Percentiles rank a stretch among this genome's conserved stretches.
Conservation (phyloP, 139 green algal genomes). For the Tetraselmis striata region DNA sequence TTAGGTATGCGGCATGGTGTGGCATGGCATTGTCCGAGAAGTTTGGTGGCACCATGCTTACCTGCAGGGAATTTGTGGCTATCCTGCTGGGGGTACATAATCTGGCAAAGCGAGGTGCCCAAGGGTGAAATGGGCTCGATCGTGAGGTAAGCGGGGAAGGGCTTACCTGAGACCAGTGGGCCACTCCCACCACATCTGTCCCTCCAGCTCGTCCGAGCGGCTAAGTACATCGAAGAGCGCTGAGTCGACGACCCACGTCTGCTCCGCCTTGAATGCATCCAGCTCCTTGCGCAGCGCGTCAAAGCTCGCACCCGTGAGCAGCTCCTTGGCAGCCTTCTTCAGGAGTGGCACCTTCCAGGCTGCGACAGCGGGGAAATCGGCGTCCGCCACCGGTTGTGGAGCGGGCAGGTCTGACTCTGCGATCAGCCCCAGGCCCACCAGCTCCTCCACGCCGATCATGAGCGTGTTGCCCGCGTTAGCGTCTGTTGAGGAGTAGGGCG, state of each 20-base stretch:
- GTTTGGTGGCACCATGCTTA: too few relatives aligned
- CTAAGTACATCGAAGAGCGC: conserved; percentile 76
- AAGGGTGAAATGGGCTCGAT: too few relatives aligned
- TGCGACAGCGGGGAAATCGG: conserved; percentile 41
- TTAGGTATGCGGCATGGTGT: too few relatives aligned
- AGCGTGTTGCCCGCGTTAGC: conserved; percentile 89
- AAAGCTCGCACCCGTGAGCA: conserved; percentile 43
- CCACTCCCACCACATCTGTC: conserved; percentile 91
- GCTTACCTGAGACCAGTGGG: conserved; percentile 38
- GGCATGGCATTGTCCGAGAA: too few relatives aligned
- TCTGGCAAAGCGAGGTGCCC: too few relatives aligned
- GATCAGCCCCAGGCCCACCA: conserved; percentile 82
- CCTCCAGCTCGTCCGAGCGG: conserved; percentile 24
- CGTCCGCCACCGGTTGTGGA: conserved; percentile 22
- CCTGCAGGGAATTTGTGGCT: too few relatives aligned
- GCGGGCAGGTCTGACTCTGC: conserved; percentile 41
- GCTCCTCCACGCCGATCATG: conserved; percentile 77
- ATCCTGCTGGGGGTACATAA: too few relatives aligned
- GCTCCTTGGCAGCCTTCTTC: conserved; percentile 48
- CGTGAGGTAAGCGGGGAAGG: too few relatives aligned
- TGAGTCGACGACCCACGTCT: conserved; percentile 85
- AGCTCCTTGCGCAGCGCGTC: conserved; percentile 35
- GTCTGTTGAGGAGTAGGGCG: conserved; percentile 87
- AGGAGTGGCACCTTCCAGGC: conserved; percentile 66
- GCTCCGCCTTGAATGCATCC: conserved; percentile 40